phyloP scores from a whole-genome alignment of 495 filamentous ascomycete genomes.

The Penicillium arizonense region DNA sequence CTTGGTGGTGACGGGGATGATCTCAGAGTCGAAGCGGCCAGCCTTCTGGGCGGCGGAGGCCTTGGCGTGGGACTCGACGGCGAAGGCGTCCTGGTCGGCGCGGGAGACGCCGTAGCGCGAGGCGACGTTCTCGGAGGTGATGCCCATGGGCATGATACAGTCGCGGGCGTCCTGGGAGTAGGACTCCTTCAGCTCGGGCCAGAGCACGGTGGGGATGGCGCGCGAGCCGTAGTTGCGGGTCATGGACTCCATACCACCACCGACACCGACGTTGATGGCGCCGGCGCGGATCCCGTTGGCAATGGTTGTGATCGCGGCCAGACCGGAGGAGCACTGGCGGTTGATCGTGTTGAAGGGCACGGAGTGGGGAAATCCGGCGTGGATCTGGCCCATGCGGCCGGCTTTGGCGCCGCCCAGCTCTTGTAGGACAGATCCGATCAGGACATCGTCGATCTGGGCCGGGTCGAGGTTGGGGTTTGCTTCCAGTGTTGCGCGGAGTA shows the following conservation, averaged over 20 bases:
- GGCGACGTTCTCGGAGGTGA: constrained; percentile 91
- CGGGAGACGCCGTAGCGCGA: constrained; percentile 69
- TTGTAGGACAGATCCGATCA: constrained; percentile 82
- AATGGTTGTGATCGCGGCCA: constrained; percentile 70
- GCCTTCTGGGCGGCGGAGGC: constrained; percentile 65
- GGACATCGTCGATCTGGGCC: constrained; percentile 70
- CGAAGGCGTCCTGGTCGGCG: constrained; percentile 79
- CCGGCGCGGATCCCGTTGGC: constrained; percentile 70
- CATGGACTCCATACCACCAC: constrained; percentile 93
- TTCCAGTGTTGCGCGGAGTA: constrained; percentile 78
- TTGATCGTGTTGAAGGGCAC: constrained; percentile 85
- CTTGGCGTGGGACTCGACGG: constrained; percentile 67
- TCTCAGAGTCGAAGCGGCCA: constrained; percentile 74
- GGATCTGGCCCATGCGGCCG: constrained; percentile 84
- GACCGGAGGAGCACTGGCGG: constrained; percentile 75
- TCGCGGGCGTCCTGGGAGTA: constrained; percentile 68
- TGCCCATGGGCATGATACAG: constrained; percentile 91
- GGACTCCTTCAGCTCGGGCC: constrained; percentile 66
- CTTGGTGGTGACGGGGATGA: constrained; percentile 68
- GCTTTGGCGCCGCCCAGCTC: constrained; percentile 91
- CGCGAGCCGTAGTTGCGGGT: constrained; percentile 79
- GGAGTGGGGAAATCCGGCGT: constrained; percentile 70
- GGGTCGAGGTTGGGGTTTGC: constrained; percentile 74
- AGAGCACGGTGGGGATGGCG: constrained; percentile 81
- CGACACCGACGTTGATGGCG: constrained; percentile 75